Conservation (phyloP, 768 basidiomycete genomes). For the Pleurotus citrinopileatus region DNA sequence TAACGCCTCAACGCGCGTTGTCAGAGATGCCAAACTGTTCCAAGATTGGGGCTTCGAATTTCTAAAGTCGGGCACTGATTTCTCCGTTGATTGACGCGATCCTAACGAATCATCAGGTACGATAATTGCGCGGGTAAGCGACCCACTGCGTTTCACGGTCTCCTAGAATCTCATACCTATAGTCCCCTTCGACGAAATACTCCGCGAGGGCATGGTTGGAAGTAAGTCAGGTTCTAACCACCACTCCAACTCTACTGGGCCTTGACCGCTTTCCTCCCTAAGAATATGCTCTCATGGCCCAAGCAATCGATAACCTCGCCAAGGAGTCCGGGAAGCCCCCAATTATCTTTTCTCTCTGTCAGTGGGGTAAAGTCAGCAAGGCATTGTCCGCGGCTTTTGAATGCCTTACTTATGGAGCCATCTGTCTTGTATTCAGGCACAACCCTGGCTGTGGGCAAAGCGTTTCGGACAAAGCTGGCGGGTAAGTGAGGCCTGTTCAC, state of each 20-base stretch:
- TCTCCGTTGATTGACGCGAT: neutral
- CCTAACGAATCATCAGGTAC: conserved; percentile 34
- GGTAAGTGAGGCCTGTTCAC: conserved; percentile 26
- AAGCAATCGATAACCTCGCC: conserved; percentile 51
- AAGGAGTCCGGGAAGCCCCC: conserved; percentile 48
- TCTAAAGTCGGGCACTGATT: conserved; percentile 44
- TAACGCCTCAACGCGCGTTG: neutral
- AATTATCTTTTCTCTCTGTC: conserved; percentile 58
- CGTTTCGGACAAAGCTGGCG: conserved; percentile 63
- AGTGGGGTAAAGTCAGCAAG: conserved; percentile 60
- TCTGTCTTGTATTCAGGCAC: conserved; percentile 32
- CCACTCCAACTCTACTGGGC: neutral
- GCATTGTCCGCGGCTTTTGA: no score
- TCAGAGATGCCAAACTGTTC: conserved; percentile 55
- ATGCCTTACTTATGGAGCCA: neutral
- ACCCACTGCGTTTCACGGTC: neutral
- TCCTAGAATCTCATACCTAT: neutral
- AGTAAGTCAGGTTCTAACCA: conserved; percentile 31
- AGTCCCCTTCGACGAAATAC: conserved; percentile 58
- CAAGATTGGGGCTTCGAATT: conserved; percentile 67
- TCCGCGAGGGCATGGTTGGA: conserved; percentile 52
- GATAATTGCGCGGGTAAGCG: conserved; percentile 57
- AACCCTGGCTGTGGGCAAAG: conserved; percentile 47
- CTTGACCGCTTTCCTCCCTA: no score
- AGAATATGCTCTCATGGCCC: conserved; percentile 63